Evolutionary conservation across 345 rosid species (phyloP).

Genomic region (Gynandropsis gynandra): DNA sequence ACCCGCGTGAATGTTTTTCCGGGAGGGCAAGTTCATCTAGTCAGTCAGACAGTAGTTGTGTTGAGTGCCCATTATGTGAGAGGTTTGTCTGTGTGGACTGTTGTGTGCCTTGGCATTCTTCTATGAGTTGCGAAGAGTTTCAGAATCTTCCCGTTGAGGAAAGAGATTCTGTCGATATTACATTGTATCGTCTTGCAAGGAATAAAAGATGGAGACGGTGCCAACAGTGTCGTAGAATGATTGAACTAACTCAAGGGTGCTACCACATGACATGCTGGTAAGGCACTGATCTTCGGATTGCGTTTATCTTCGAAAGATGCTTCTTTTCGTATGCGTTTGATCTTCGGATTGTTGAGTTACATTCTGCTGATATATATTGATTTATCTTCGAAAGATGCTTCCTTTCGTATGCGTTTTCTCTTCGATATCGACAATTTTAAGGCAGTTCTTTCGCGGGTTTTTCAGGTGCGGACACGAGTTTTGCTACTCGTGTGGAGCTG

Average conservation of each 20-base stretch:
- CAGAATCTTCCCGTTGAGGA: conserved; percentile 80
- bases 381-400: no score
- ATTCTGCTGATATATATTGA: no score
- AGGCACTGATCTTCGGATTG: conserved; percentile 23
- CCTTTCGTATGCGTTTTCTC: no score
- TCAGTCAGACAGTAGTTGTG: conserved; percentile 51
- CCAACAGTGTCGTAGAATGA: conserved; percentile 88
- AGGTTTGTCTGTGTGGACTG: conserved; percentile 84
- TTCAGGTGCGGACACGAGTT: conserved; percentile 91
- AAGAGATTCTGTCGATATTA: conserved; percentile 73
- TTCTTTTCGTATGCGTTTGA: no score
- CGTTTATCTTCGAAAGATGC: neutral
- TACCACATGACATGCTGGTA: conserved; percentile 96
- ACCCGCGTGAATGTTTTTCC: conserved; percentile 64
- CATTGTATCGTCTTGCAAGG: conserved; percentile 74
- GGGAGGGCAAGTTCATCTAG: conserved; percentile 73
- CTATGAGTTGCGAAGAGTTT: conserved; percentile 76
- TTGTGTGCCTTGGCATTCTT: conserved; percentile 92
- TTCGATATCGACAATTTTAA: no score
- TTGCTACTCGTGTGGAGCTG: conserved; percentile 93
- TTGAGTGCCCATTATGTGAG: conserved; percentile 85
- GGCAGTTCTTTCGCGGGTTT: no score
- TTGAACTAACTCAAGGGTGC: conserved; percentile 89
- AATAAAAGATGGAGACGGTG: conserved; percentile 90
- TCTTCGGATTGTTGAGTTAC: no score